phyloP scores from a whole-genome alignment of 768 basidiomycete genomes.

The Suillus alpinus region DNA sequence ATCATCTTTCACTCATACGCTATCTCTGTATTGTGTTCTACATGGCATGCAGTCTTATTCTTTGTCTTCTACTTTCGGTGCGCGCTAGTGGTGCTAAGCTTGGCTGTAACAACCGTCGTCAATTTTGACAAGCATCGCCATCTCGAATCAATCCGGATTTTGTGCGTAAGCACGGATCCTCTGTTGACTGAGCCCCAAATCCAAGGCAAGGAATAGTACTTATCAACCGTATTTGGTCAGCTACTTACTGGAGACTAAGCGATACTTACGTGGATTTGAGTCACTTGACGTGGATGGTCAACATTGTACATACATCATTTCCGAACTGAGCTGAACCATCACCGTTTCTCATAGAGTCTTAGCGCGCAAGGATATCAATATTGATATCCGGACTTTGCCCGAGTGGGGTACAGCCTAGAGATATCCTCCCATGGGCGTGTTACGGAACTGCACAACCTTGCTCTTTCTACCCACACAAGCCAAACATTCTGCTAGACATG shows the following conservation, averaged over 20 bases:
- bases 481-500: background rate
- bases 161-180: background rate
- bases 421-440: background rate
- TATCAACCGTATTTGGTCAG: no score
- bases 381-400: background rate
- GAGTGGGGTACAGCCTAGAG: background rate
- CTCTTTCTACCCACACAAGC: background rate
- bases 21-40: background rate
- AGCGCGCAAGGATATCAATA: background rate
- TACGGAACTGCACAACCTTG: background rate
- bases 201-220: background rate
- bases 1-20: slow-evolving; percentile 2
- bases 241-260: background rate
- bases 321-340: no score
- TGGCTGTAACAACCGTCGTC: background rate
- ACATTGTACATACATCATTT: background rate
- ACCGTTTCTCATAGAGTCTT: no score
- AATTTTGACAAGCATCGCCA: background rate
- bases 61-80: background rate
- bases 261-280: background rate
- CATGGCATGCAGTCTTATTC: background rate
- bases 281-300: no score
- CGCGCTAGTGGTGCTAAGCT: background rate
- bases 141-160: background rate
- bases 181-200: background rate